Percentiles rank a stretch among this genome's conserved stretches.
Conservation (phyloP, 2,329 filamentous ascomycete species). For the Tolypocladium ovalisporum region DNA sequence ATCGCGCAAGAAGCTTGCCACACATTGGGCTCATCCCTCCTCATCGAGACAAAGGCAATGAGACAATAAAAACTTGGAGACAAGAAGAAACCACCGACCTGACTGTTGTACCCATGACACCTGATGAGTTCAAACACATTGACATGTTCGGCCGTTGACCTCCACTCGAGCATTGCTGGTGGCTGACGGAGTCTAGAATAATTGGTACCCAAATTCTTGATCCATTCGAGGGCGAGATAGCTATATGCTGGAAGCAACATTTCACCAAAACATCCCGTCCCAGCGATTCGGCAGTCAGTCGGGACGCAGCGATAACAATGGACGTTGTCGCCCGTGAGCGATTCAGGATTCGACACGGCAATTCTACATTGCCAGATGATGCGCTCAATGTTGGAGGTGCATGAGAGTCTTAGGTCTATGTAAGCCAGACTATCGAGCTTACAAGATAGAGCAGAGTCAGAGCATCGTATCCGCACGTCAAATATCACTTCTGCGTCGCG, state of each 20-base stretch:
- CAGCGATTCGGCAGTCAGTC: neutral
- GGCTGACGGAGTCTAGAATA: conserved; percentile 6
- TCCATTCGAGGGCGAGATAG: neutral
- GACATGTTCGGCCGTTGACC: conserved; percentile 5
- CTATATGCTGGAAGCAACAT: no score
- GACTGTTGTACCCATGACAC: neutral
- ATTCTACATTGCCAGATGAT: accelerated
- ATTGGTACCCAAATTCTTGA: conserved; percentile 5
- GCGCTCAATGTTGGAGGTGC: neutral
- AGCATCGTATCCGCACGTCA: neutral
- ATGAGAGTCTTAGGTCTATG: neutral
- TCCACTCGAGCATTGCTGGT: neutral
- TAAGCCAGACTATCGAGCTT: neutral
- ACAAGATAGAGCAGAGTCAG: neutral
- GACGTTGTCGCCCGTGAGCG: neutral
- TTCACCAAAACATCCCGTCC: neutral
- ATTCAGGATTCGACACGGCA: neutral
- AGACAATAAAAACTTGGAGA: no score
- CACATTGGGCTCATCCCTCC: neutral
- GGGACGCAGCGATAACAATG: neutral
- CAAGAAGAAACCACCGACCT: neutral
- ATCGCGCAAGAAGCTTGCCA: neutral
- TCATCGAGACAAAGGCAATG: neutral
- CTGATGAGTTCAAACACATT: conserved; percentile 8
- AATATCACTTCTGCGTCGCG: neutral